phyloP scores from a whole-genome alignment of 768 basidiomycete species.

The Neoboletus subvelutipes region DNA sequence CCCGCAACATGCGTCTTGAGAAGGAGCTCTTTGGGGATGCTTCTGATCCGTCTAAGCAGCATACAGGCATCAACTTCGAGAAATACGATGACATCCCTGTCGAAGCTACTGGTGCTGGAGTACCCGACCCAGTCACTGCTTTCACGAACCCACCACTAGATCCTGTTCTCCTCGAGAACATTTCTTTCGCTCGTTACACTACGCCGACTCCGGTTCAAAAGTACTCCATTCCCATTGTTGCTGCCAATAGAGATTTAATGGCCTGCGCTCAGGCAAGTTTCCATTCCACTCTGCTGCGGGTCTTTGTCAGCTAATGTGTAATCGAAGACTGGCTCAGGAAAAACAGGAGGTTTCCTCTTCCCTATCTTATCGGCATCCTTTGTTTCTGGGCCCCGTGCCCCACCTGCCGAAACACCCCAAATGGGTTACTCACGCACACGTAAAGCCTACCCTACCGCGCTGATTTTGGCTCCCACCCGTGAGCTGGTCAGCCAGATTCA shows the following conservation, averaged over 20 bases:
- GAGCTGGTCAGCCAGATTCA: constrained; percentile 99
- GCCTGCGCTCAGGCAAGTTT: constrained; percentile 82
- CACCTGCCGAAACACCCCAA: constrained; percentile 53
- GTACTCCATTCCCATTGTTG: constrained; percentile 98
- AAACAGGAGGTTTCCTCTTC: constrained; percentile 98
- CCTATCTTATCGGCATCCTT: constrained; percentile 97
- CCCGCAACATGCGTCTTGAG: constrained; percentile 84
- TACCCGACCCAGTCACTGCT: constrained; percentile 89
- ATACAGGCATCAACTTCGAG: constrained; percentile 99
- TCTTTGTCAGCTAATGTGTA: constrained; percentile 19
- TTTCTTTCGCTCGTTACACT: constrained; percentile 86
- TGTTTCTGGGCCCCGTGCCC: constrained; percentile 70
- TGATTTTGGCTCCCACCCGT: constrained; percentile 96
- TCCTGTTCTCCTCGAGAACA: constrained; percentile 93
- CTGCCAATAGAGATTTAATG: constrained; percentile 86
- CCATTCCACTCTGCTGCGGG: constrained; percentile 2
- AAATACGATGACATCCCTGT: constrained; percentile 99
- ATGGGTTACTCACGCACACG: constrained; percentile 63
- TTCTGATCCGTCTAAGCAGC: constrained; percentile 81
- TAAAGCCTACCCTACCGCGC: constrained; percentile 95
- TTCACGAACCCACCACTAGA: constrained; percentile 92
- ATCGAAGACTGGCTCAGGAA: constrained; percentile 94
- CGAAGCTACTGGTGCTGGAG: constrained; percentile 94
- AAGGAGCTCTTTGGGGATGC: constrained; percentile 94
- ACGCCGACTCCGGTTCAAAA: constrained; percentile 99